Evolutionary conservation across 2,329 filamentous ascomycete genomes (phyloP), one percentile per base, ranked within the genome.

Genomic region (Didymella keratinophila): DNA sequence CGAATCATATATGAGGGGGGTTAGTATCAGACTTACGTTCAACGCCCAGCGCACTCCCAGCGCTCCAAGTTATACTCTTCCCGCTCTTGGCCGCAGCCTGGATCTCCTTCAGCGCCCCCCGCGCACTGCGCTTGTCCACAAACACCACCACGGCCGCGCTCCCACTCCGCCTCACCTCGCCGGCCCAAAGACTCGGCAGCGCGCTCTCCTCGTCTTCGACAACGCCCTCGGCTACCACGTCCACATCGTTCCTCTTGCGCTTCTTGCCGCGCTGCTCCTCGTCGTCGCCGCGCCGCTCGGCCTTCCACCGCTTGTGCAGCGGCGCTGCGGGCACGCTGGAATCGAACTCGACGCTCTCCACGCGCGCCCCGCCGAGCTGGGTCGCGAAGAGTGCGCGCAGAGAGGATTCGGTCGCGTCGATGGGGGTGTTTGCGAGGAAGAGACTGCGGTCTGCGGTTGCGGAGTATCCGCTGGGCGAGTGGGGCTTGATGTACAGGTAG

Each of bases 341-440:
- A 64, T 93, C 89, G 64, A 98, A 97, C 0, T 84, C 80, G 5
- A 96, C 89, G 51, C 81, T 83, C 76, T 96, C 92, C 46, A 98
- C 90, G 45, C 90, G 84, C 2, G 90, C 91, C 0, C 89, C 87
- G 9, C 91, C 90, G 0, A 97, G 83, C 16, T 96, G 85, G 0
- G 84, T 81, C 0, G 86, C 80, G 67, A 98, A 96, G 0, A 98
- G 80, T 41, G 87, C 83, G 43, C 92, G 88, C 41, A 98, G 83
- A 69, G 93, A 91, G 1, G 82, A 76, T 56, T 92, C 88, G 4
- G 92, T 96, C 58, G 92, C 89, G 73, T 97, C 93, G 62, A 89
- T 83, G 7, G 95, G 95, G 0, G 96, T 80, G 71, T 99, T 98
- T 63, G 93, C 90, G n/a, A 96, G 75, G 78, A 97, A 99, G 18